These are phyloP conservation scores for Leccinum longicurvipes DNA, from an alignment of 768 basidiomycete genomes.

Conservation along the genomic window DNA sequence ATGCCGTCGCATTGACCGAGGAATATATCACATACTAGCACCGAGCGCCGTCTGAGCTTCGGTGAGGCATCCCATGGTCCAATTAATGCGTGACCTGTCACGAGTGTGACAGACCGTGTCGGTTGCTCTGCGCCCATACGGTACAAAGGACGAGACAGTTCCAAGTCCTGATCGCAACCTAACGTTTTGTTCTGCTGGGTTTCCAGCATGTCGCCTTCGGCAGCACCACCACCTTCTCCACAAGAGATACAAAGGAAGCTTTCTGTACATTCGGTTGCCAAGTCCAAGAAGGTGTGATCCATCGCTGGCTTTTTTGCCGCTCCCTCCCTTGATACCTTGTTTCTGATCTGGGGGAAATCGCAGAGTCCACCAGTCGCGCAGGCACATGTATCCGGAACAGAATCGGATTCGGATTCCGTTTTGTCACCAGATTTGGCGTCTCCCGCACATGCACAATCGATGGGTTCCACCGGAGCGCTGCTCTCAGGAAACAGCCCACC, in stretches of 20 bases:
- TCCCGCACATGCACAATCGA: slow-evolving; percentile 35
- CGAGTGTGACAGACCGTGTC: slow-evolving; percentile 22
- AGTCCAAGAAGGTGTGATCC: slow-evolving; percentile 44
- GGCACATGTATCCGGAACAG: slow-evolving; percentile 61
- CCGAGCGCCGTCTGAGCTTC: slow-evolving; percentile 12
- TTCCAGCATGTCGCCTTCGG: slow-evolving; percentile 25
- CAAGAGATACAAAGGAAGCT: slow-evolving; percentile 87
- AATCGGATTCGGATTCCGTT: slow-evolving; percentile 84
- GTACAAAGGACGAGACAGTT: not conserved
- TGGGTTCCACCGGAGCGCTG: slow-evolving; percentile 28
- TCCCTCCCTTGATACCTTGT: slow-evolving; percentile 1
- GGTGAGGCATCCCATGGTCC: not conserved
- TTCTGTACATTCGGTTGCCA: slow-evolving; percentile 64
- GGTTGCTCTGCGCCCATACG: slow-evolving; percentile 7
- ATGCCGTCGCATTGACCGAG: too few species aligned
- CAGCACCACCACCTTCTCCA: slow-evolving; percentile 65
- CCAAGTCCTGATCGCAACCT: slow-evolving; percentile 15
- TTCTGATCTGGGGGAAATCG: slow-evolving; percentile 17
- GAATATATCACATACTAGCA: not conserved
- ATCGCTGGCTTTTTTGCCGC: not conserved
- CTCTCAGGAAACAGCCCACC: slow-evolving; percentile 34
- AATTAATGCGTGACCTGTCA: slow-evolving; percentile 21
- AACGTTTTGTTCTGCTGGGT: slow-evolving; percentile 5
- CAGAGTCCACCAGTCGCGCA: slow-evolving; percentile 30
- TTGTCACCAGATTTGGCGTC: slow-evolving; percentile 51